Percentiles rank a stretch among this genome's conserved stretches.
Conservation (phyloP, 352 stramenopile genomes). For the Pythium insidiosum region DNA sequence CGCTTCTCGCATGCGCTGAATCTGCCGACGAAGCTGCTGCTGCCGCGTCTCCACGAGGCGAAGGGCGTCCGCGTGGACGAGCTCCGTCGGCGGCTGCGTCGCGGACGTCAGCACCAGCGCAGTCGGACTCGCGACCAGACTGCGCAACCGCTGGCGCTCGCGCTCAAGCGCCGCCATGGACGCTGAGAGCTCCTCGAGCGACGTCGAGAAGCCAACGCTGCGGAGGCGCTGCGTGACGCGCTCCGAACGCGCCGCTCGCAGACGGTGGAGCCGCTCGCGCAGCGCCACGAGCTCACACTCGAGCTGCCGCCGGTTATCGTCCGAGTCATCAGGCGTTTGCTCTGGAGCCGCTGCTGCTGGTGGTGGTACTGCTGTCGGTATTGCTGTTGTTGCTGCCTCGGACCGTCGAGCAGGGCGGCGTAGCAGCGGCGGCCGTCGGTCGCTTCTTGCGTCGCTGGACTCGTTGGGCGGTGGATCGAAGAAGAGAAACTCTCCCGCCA, state of each 20-base stretch:
- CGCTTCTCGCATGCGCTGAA: conserved; percentile 24
- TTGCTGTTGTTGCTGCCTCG: no score
- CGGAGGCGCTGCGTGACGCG: conserved; percentile 11
- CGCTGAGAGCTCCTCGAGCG: conserved; percentile 14
- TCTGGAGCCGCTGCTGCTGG: not conserved
- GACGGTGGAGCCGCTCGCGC: conserved; percentile 20
- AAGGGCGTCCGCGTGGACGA: conserved; percentile 32
- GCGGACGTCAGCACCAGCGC: conserved; percentile 19
- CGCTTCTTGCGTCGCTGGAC: not conserved
- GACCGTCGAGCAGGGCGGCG: no score
- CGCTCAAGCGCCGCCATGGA: conserved; percentile 19
- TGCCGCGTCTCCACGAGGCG: conserved; percentile 20
- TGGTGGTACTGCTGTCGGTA: no score
- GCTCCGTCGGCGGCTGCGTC: conserved; percentile 8
- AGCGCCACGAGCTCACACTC: conserved; percentile 24
- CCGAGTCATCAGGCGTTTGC: not conserved
- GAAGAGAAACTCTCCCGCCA: conserved; percentile 32
- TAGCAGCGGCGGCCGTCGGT: no score
- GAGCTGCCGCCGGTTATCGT: not conserved
- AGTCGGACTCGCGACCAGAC: conserved; percentile 20
- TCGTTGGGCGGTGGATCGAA: conserved; percentile 14
- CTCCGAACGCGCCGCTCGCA: conserved; percentile 8
- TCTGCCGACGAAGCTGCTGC: conserved; percentile 12
- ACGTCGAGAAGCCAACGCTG: conserved; percentile 14
- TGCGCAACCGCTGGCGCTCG: conserved; percentile 23